These are phyloP conservation scores for Citrus mangshanensis DNA, from an alignment of 345 rosid species.

Conservation along the genomic window DNA sequence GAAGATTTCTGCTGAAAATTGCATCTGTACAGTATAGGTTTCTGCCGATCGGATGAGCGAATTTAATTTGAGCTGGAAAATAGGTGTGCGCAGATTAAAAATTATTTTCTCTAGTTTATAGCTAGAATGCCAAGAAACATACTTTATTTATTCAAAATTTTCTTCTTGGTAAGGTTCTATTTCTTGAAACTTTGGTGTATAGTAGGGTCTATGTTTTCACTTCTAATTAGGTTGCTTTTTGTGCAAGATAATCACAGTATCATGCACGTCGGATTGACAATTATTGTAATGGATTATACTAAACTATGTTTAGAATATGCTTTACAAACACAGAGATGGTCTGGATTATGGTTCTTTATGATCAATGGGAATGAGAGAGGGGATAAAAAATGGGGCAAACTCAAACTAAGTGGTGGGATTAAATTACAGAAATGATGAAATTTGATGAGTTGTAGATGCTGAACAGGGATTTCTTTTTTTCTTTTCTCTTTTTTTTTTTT, in stretches of 20 bases:
- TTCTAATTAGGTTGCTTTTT: background rate
- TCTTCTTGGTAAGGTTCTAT: background rate
- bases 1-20: background rate
- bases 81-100: background rate
- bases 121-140: background rate
- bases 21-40: background rate
- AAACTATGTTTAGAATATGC: background rate
- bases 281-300: background rate
- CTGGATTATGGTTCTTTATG: background rate
- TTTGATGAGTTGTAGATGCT: background rate
- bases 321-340: background rate
- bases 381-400: background rate
- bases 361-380: background rate
- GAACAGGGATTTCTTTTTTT: background rate
- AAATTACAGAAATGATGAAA: background rate
- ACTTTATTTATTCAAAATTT: background rate
- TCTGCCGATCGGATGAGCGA: background rate
- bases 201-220: background rate
- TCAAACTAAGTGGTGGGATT: background rate
- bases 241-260: background rate
- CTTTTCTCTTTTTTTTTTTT: background rate
- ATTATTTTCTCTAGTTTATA: background rate
- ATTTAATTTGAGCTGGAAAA: background rate
- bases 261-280: background rate
- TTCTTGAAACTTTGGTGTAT: background rate